Conservation (phyloP, 2,329 filamentous ascomycete species). For the Metarhizium robertsii region DNA sequence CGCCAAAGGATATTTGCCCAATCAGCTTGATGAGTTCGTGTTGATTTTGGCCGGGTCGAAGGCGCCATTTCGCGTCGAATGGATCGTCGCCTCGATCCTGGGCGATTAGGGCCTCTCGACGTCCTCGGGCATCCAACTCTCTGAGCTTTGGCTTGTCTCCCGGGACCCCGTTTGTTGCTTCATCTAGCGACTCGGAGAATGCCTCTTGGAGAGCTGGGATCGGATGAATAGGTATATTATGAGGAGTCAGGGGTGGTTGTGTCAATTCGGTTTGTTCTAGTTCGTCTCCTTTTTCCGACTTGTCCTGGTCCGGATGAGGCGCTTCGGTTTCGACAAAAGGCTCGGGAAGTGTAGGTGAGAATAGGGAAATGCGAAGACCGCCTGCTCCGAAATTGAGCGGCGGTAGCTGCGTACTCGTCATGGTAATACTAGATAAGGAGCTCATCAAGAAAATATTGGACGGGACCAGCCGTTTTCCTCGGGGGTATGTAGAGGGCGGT, state of each 20-base stretch:
- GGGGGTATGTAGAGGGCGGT: not conserved
- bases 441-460: not conserved
- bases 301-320: not conserved
- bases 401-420: constrained; percentile 19
- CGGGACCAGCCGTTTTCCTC: not conserved
- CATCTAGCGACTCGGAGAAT: constrained; percentile 73
- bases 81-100: constrained; percentile 59
- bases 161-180: constrained; percentile 47
- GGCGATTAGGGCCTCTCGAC: constrained; percentile 59
- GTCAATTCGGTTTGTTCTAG: constrained; percentile 4
- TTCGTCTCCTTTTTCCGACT: not conserved
- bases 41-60: constrained; percentile 64
- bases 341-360: constrained; percentile 14
- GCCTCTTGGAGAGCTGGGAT: constrained; percentile 69
- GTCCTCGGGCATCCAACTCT: constrained; percentile 46
- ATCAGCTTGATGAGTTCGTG: constrained; percentile 87
- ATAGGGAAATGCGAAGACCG: constrained; percentile 20
- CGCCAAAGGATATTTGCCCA: constrained; percentile 86
- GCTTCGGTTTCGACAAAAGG: not conserved
- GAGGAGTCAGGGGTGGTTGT: constrained; percentile 10
- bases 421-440: constrained; percentile 4
- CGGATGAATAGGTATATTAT: constrained; percentile 45
- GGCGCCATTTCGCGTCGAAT: constrained; percentile 67
- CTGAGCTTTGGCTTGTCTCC: constrained; percentile 41
- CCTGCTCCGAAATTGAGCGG: constrained; percentile 19